A percentile compares a stretch with the other conserved stretches of the same genome.
These are phyloP conservation scores for Brassica rapa DNA, from an alignment of 345 rosid genomes.

Conservation along the genomic window DNA sequence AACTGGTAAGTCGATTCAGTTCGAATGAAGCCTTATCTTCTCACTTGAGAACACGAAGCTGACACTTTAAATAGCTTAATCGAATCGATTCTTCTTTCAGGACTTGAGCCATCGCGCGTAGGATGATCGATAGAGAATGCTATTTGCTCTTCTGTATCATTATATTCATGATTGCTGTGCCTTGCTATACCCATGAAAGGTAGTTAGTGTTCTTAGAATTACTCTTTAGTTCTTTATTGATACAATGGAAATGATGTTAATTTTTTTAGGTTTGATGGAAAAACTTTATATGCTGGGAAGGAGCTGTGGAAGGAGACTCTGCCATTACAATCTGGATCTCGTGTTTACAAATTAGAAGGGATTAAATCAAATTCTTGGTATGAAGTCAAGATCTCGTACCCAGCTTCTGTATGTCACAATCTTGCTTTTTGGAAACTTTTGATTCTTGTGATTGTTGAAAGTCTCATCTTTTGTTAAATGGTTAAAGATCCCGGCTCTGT, in stretches of 20 bases:
- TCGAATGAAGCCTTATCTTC: not conserved
- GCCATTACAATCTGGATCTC: slow-evolving; percentile 59
- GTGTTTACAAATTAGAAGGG: slow-evolving; percentile 59
- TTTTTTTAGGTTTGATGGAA: slow-evolving; percentile 43
- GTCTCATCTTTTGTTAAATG: not conserved
- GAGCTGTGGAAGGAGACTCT: slow-evolving; percentile 70
- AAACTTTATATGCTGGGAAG: slow-evolving; percentile 60
- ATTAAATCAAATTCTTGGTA: slow-evolving; percentile 76
- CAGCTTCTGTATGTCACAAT: slow-evolving; percentile 85
- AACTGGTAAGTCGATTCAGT: not conserved
- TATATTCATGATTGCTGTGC: slow-evolving; percentile 25
- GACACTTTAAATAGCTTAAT: not conserved
- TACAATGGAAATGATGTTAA: not conserved
- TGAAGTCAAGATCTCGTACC: slow-evolving; percentile 98
- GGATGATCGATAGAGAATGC: slow-evolving; percentile 5
- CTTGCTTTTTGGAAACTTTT: not conserved
- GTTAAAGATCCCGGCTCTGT: slow-evolving; percentile 68
- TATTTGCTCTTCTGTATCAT: slow-evolving; percentile 35
- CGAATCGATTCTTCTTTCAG: not conserved
- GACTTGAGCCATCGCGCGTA: not conserved
- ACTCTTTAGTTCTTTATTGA: not conserved
- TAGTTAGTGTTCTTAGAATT: slow-evolving; percentile 41
- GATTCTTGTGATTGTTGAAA: slow-evolving; percentile 22
- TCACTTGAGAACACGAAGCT: not conserved
- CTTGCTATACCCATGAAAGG: slow-evolving; percentile 40